phyloP scores from a whole-genome alignment of 805 yeast genomes.

The Candida alai region DNA sequence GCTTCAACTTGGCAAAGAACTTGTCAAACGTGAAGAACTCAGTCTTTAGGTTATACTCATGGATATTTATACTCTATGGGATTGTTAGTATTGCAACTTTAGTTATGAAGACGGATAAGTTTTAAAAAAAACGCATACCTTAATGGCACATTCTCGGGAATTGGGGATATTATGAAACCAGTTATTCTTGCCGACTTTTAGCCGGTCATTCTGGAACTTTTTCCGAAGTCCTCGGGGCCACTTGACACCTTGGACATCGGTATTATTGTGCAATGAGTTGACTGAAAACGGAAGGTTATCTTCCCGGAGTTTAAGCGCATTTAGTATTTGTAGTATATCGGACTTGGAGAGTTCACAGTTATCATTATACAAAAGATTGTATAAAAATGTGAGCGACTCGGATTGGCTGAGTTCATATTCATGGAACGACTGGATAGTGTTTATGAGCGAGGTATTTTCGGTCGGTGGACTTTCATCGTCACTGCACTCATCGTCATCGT shows the following conservation, averaged over 20 bases:
- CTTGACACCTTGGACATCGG: slow-evolving; percentile 34
- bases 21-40: slow-evolving; percentile 37
- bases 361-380: slow-evolving; percentile 37
- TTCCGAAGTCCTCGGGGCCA: slow-evolving; percentile 32
- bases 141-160: slow-evolving; percentile 29
- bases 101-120: background rate
- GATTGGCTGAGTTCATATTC: slow-evolving; percentile 39
- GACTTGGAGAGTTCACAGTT: slow-evolving; percentile 28
- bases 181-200: slow-evolving; percentile 28
- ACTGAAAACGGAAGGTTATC: slow-evolving; percentile 29
- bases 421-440: slow-evolving; percentile 5
- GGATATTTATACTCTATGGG: slow-evolving; percentile 18
- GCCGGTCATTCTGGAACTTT: slow-evolving; percentile 31
- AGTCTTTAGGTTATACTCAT: slow-evolving; percentile 19
- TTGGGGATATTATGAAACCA: slow-evolving; percentile 38
- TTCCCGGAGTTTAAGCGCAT: slow-evolving; percentile 34
- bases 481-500: slow-evolving; percentile 5
- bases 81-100: slow-evolving; percentile 18
- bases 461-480: slow-evolving; percentile 1
- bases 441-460: background rate
- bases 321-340: slow-evolving; percentile 34
- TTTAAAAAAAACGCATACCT: slow-evolving; percentile 34
- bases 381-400: slow-evolving; percentile 38
- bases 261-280: slow-evolving; percentile 3
- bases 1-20: slow-evolving; percentile 42